A percentile compares a stretch with the other conserved stretches of the same genome.
Evolutionary conservation across 441 rosid species (phyloP).

Genomic region (Macaranga tanarius): DNA sequence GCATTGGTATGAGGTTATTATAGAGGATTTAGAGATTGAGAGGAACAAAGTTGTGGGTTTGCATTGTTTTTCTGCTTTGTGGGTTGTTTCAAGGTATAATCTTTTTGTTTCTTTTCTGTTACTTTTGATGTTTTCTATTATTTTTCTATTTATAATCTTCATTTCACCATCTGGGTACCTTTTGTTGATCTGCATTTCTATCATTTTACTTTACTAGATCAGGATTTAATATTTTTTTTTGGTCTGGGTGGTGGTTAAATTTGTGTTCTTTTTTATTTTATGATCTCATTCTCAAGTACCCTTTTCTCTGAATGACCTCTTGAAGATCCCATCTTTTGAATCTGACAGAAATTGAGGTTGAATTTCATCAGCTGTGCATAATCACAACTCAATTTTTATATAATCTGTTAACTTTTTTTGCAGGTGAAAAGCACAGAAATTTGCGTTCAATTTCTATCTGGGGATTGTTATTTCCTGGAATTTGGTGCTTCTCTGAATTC

Average conservation of each 20-base stretch:
- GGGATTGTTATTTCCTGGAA: background rate
- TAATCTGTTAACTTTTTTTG: background rate
- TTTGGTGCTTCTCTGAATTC: slow-evolving; percentile 1
- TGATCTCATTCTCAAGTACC: background rate
- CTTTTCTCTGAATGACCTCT: background rate
- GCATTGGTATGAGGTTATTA: background rate
- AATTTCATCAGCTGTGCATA: no score
- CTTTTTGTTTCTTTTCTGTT: background rate
- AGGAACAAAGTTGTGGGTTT: background rate
- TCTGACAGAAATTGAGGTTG: background rate
- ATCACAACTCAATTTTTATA: background rate
- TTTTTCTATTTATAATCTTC: background rate
- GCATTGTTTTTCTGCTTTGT: background rate
- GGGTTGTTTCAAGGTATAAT: background rate
- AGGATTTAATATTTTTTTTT: background rate
- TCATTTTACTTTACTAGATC: background rate
- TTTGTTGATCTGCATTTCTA: background rate
- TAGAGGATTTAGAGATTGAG: background rate
- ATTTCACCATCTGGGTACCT: background rate
- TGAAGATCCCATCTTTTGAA: background rate
- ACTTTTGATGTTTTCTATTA: background rate
- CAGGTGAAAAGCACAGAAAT: slow-evolving; percentile 9
- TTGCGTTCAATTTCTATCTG: background rate
- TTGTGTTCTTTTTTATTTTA: background rate
- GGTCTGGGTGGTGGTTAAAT: background rate